Evolutionary conservation across 2,329 filamentous ascomycete genomes (phyloP).

Genomic region (Metarhizium anisopliae): DNA sequence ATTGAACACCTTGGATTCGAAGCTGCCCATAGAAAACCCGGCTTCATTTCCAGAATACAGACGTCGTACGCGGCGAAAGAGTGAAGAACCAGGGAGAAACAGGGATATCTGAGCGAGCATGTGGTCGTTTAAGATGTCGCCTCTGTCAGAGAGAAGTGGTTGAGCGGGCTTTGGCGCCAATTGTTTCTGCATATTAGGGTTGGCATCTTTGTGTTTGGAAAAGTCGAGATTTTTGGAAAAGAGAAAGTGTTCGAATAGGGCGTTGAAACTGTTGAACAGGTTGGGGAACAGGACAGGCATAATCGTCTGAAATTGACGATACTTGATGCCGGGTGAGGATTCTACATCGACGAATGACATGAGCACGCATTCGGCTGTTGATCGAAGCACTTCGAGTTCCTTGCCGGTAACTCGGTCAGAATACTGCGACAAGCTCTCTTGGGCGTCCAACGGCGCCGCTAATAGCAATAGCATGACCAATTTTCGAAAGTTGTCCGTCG

Average conservation of each 20-base stretch:
- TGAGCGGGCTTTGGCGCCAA: constrained; percentile 22
- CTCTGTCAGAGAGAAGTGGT: constrained; percentile 41
- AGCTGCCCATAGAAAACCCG: constrained; percentile 70
- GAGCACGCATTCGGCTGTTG: constrained; percentile 55
- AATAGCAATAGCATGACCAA: constrained; percentile 63
- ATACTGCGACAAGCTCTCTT: constrained; percentile 56
- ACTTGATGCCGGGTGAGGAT: constrained; percentile 53
- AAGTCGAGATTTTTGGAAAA: constrained; percentile 66
- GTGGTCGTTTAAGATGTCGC: constrained; percentile 57
- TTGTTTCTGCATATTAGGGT: neutral
- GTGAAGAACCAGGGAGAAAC: constrained; percentile 54
- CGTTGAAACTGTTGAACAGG: constrained; percentile 58
- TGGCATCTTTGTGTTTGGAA: constrained; percentile 36
- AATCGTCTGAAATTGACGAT: constrained; percentile 50
- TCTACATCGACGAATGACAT: constrained; percentile 59
- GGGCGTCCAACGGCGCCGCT: constrained; percentile 53
- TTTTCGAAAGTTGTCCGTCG: constrained; percentile 63
- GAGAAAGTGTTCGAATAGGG: constrained; percentile 66
- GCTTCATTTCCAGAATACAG: constrained; percentile 63
- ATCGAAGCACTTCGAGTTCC: constrained; percentile 49
- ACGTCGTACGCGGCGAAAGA: constrained; percentile 57
- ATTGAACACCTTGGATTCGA: constrained; percentile 67
- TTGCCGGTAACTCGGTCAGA: constrained; percentile 45
- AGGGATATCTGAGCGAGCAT: constrained; percentile 62
- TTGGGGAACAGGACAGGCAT: constrained; percentile 53